These are phyloP conservation scores for Oryza officinalis DNA, from an alignment of 176 grass and related monocot genomes.

Conservation along the genomic window DNA sequence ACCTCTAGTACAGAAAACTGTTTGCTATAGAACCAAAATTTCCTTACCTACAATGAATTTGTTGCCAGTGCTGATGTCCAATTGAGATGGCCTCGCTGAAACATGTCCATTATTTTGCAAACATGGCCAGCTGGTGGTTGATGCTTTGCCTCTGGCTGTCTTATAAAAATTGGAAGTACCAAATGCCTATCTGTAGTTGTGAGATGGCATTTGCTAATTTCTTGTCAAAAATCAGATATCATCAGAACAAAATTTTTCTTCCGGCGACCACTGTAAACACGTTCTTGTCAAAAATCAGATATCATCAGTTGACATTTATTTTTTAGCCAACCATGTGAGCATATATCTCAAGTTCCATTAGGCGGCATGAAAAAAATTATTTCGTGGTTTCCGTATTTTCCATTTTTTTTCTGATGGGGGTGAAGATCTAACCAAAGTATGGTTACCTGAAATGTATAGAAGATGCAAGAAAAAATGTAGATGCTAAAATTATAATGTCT, in stretches of 20 bases:
- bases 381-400: conserved; percentile 3
- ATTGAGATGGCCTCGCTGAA: not conserved
- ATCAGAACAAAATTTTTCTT: not conserved
- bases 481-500: not conserved
- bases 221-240: not conserved
- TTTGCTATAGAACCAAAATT: not conserved
- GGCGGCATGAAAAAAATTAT: too few relatives aligned
- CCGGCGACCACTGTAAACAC: not conserved
- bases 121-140: not conserved
- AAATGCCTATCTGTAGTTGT: not conserved
- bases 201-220: conserved; percentile 9
- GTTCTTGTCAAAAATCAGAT: not conserved
- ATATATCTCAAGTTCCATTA: not conserved
- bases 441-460: not conserved
- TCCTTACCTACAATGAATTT: not conserved
- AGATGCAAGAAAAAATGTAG: not conserved
- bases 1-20: not conserved
- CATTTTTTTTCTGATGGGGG: not conserved
- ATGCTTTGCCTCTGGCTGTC: not conserved
- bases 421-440: not conserved
- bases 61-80: not conserved
- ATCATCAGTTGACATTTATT: not conserved
- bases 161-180: not conserved
- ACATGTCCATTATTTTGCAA: not conserved
- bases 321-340: not conserved